A percentile compares a stretch with the other conserved stretches of the same genome.
phyloP scores from a whole-genome alignment of 257 asterid species.

The Gentiana dahurica region DNA sequence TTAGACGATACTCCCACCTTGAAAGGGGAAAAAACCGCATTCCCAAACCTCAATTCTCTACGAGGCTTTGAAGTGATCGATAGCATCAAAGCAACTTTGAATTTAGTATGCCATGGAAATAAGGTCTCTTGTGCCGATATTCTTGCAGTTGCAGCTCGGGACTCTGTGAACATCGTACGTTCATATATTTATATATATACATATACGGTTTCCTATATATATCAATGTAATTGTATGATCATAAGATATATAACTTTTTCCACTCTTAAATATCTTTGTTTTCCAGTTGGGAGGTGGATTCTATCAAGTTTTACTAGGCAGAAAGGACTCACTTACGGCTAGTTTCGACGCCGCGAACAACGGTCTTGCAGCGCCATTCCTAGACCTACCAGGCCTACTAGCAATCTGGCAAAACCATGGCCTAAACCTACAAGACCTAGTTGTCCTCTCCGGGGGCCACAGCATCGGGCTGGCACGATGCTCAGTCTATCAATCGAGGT shows the following conservation, averaged over 20 bases:
- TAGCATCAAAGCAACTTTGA: slow-evolving; percentile 34
- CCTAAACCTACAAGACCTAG: slow-evolving; percentile 26
- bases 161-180: slow-evolving; percentile 28
- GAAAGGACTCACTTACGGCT: slow-evolving; percentile 48
- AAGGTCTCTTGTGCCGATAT: slow-evolving; percentile 64
- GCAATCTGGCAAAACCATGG: slow-evolving; percentile 26
- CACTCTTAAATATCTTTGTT: too few species aligned
- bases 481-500: slow-evolving; percentile 17
- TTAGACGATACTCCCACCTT: slow-evolving; percentile 42
- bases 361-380: slow-evolving; percentile 31
- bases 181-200: background rate
- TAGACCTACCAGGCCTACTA: slow-evolving; percentile 26
- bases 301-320: slow-evolving; percentile 37
- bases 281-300: slow-evolving; percentile 42
- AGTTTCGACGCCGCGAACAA: slow-evolving; percentile 18
- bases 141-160: slow-evolving; percentile 48
- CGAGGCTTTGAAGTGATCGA: slow-evolving; percentile 48
- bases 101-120: slow-evolving; percentile 28
- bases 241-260: too few species aligned
- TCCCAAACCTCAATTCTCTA: slow-evolving; percentile 29
- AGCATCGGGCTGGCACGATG: slow-evolving; percentile 42
- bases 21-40: slow-evolving; percentile 45
- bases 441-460: slow-evolving; percentile 46
- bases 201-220: too few species aligned
- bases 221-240: too few species aligned